These are phyloP conservation scores for Bromus sterilis DNA, from an alignment of 176 grass and related monocot genomes.

Conservation along the genomic window DNA sequence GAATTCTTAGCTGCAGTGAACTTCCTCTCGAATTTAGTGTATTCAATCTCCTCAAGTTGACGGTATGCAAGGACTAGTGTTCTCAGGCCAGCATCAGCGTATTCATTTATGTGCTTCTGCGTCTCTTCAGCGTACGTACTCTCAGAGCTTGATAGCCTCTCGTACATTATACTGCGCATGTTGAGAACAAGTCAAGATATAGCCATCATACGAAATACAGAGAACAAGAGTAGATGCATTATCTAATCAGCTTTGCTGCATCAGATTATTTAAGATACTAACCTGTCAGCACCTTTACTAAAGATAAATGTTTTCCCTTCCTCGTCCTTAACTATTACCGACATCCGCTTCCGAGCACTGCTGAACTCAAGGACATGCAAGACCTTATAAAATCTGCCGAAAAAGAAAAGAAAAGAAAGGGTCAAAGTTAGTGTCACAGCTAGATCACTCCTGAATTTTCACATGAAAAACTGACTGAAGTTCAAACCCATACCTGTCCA, in stretches of 20 bases:
- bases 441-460: neutral
- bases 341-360: slow-evolving; percentile 82
- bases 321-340: slow-evolving; percentile 68
- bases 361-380: slow-evolving; percentile 90
- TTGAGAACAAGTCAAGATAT: slow-evolving; percentile 13
- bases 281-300: slow-evolving; percentile 95
- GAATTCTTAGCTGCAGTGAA: slow-evolving; percentile 66
- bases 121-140: slow-evolving; percentile 45
- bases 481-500: slow-evolving; percentile 46
- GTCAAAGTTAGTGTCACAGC: neutral
- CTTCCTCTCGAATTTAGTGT: slow-evolving; percentile 42
- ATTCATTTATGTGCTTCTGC: slow-evolving; percentile 69
- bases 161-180: slow-evolving; percentile 69
- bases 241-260: neutral
- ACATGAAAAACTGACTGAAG: neutral
- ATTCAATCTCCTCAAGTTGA: slow-evolving; percentile 62
- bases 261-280: slow-evolving; percentile 3
- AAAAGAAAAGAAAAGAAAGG: slow-evolving; percentile 3
- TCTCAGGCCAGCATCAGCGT: slow-evolving; percentile 84
- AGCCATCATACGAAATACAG: neutral
- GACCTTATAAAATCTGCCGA: slow-evolving; percentile 56
- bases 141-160: slow-evolving; percentile 56
- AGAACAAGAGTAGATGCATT: neutral
- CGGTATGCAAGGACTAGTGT: slow-evolving; percentile 84
- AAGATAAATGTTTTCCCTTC: slow-evolving; percentile 63